Base-by-base conservation (phyloP, 2,329 filamentous ascomycete genomes). In the Grosmannia serpens region DNA sequence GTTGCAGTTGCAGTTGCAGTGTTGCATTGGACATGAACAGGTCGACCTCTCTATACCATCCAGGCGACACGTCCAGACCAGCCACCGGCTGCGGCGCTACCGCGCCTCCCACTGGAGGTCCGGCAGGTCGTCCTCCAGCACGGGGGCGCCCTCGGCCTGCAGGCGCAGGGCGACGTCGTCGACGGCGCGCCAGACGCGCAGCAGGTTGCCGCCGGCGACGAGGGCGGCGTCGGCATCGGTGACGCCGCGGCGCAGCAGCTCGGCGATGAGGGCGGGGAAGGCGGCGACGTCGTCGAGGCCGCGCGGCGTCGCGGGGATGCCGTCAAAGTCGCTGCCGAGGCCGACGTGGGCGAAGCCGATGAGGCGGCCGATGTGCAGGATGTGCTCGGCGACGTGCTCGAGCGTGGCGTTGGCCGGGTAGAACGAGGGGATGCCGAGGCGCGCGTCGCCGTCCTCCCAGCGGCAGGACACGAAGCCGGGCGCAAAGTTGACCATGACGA, bases 401-500 rank as follows among this genome's bases (percentile, higher is more conserved):
- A 97, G 70, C 0, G 89, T 95, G 10, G 84, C 82, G 62, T 91
- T 86, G 55, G 76, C 74, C 0, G 84, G 81, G 56, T 86, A 83
- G 59, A 80, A 80, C 17, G 85, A 79, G 0, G 90, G 89, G 6
- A 95, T 68, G 0, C 86, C 87, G 46, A 57, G 55, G 31, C 26
- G 9, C 22, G 53, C 41, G 54, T 60, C 59, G 35, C 49, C n/a
- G n/a, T 82, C 80, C 20, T 77, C 74, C 11, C 81, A 65, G 1
- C 79, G 75, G 69, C 91, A 96, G 31, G 86, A 88, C 61, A 96
- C 83, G 69, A 96, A 96, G 22, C 85, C 84, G 0, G 90, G 89
- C 20, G 82, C 76, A 67, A 96, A 95, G 70, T 95, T 96, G 62
- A 96, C 83, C 90, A 96, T 95, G 57, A 96, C 88, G 11, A 97